Base-by-base conservation (phyloP, 345 rosid genomes). In the Garcia nutans region DNA sequence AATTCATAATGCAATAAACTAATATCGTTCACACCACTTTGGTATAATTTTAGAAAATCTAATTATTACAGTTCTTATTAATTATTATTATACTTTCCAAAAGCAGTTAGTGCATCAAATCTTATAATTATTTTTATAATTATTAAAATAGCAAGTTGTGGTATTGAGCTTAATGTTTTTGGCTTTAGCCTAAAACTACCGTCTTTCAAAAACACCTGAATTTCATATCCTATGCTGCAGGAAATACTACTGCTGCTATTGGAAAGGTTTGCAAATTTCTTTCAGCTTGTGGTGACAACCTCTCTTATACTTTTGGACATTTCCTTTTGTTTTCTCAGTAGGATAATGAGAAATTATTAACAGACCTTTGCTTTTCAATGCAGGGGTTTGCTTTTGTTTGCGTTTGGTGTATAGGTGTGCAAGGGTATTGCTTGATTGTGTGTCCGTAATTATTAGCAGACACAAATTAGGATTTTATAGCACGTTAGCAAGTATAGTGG, bases 351-450 rank as follows among this genome's bases (percentile, higher is more conserved):
- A 28, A 28, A 28, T 28, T 28, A 28, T 28, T 28, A 28, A 28
- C 31, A 28, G 31, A 28, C 31, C 31, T 28, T 28, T 28, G 31
- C 31, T 28, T 28, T 28, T 28, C 6, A 55, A 56, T 26, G 64
- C 6, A 42, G 11, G 10, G 15, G 15, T 72, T 45, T 28, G 31
- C 31, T 28, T 28, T 28, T 73, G 26, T 73, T 79, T 0, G 82
- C 93, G 70, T 95, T 98, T 12, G 99, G 99, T 72, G 97, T 95
- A 41, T 97, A 95, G 99, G 98, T 92, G 84, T 60, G 37, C 5
- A 2, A 23, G 44, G 55, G 41, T 10, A 13, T 58, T 58, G 5
- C 41, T 37, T 5, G 41, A 37, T 6, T 37, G 6, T 37, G 5
- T 37, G 41, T 37, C 5, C 41, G 3, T 28, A 28, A 28, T 28